Evolutionary conservation across 441 rosid species (phyloP).

Genomic region (Syzygium syzygioides): DNA sequence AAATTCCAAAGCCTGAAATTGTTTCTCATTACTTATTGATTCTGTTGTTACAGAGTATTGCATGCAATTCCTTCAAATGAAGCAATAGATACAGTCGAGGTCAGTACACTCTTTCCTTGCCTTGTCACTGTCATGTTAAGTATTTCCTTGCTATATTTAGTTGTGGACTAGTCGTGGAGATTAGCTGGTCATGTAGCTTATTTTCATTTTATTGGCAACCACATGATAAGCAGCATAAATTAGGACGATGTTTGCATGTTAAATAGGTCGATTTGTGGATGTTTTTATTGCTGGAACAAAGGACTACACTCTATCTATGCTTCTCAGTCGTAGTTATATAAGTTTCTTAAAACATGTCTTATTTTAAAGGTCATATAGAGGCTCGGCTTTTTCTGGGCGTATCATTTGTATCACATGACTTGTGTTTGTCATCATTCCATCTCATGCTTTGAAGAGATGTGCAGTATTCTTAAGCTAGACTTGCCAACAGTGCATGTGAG

Average conservation of each 20-base stretch:
- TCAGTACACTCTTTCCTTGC: slow-evolving; percentile 20
- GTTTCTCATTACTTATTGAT: not conserved
- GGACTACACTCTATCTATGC: not conserved
- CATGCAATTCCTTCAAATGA: slow-evolving; percentile 88
- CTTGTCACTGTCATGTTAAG: not conserved
- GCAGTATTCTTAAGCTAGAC: not conserved
- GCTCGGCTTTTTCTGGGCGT: not conserved
- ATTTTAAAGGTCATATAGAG: not conserved
- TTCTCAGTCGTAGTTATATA: not conserved
- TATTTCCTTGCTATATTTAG: not conserved
- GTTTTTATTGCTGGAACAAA: not conserved
- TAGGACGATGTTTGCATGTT: not conserved
- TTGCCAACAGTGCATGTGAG: not conserved
- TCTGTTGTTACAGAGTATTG: slow-evolving; percentile 61
- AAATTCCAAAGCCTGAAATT: not conserved
- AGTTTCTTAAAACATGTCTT: not conserved
- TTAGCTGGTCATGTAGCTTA: not conserved
- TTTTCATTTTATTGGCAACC: not conserved
- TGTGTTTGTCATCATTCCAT: not conserved
- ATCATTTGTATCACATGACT: not conserved
- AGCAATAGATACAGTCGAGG: slow-evolving; percentile 84
- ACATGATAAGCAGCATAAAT: not conserved
- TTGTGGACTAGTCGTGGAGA: not conserved
- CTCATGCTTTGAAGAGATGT: not conserved
- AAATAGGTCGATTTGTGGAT: not conserved